Evolutionary conservation across 2,329 filamentous ascomycete species (phyloP).

Genomic region (Grosmannia serpens): DNA sequence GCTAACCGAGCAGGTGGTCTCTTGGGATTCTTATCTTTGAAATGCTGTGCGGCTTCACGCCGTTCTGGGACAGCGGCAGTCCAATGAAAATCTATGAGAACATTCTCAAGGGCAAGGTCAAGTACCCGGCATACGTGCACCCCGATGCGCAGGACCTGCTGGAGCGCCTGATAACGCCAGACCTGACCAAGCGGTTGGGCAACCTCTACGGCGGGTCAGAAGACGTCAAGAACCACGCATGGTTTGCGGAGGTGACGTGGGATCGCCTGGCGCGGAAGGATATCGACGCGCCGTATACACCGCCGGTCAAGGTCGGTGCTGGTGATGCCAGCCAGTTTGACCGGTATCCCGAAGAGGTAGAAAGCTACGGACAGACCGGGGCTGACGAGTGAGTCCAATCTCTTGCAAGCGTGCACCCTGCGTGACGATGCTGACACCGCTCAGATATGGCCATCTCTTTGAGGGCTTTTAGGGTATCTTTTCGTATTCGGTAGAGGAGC

Average conservation of each 20-base stretch:
- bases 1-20: constrained; percentile 64
- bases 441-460: constrained; percentile 63
- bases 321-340: constrained; percentile 97
- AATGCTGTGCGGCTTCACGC: constrained; percentile 98
- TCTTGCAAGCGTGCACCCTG: background rate
- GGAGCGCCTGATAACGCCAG: constrained; percentile 83
- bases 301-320: constrained; percentile 83
- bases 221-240: constrained; percentile 90
- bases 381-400: constrained; percentile 67
- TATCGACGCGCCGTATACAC: constrained; percentile 95
- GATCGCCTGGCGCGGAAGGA: constrained; percentile 88
- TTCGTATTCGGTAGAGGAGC: background rate
- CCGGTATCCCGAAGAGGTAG: constrained; percentile 92
- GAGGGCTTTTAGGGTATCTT: constrained; percentile 48
- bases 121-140: constrained; percentile 94
- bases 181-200: constrained; percentile 87
- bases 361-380: constrained; percentile 71
- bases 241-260: constrained; percentile 98
- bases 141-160: constrained; percentile 88
- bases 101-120: constrained; percentile 88
- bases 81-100: constrained; percentile 99
- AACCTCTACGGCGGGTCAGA: constrained; percentile 84
- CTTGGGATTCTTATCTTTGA: constrained; percentile 97
- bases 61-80: constrained; percentile 96
- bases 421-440: background rate